Conservation (phyloP, 306 rosid species). For the Ceratonia siliqua region DNA sequence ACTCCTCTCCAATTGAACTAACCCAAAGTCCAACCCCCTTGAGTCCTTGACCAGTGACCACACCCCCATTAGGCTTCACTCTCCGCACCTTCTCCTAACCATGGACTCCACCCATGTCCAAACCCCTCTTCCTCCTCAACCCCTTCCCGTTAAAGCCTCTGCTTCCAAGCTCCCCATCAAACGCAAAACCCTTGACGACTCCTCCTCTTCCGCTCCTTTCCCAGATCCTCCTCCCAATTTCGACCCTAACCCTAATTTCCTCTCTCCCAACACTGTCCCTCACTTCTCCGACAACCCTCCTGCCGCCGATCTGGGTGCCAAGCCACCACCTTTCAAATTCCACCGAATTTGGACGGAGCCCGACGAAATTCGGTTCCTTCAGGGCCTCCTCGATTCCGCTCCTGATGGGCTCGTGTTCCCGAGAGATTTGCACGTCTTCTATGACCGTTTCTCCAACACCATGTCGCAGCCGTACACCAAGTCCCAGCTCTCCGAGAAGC, state of each 20-base stretch:
- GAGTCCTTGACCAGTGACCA: neutral
- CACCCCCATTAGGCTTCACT: neutral
- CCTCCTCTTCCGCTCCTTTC: neutral
- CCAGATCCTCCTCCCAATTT: neutral
- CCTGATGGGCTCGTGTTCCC: slow-evolving; percentile 33
- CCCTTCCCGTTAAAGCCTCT: slow-evolving; percentile 13
- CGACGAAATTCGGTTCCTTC: slow-evolving; percentile 43
- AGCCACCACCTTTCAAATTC: slow-evolving; percentile 35
- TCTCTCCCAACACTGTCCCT: neutral
- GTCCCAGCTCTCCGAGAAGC: slow-evolving; percentile 51
- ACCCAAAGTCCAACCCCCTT: neutral
- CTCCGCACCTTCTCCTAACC: neutral
- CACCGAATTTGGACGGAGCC: slow-evolving; percentile 44
- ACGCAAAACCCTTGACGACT: slow-evolving; percentile 27
- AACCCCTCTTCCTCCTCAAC: neutral
- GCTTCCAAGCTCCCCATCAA: slow-evolving; percentile 41
- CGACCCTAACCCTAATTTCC: neutral
- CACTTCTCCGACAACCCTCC: neutral
- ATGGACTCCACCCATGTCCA: slow-evolving; percentile 38
- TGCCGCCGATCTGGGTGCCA: neutral
- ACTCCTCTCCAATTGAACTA: neutral
- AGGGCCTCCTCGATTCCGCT: slow-evolving; percentile 35
- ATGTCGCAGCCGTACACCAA: slow-evolving; percentile 37
- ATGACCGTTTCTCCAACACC: slow-evolving; percentile 36
- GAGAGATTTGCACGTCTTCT: slow-evolving; percentile 36